Evolutionary conservation across 176 grass and related monocot species (phyloP), one percentile per base, ranked within the genome.

Genomic region (Oryza australiensis): DNA sequence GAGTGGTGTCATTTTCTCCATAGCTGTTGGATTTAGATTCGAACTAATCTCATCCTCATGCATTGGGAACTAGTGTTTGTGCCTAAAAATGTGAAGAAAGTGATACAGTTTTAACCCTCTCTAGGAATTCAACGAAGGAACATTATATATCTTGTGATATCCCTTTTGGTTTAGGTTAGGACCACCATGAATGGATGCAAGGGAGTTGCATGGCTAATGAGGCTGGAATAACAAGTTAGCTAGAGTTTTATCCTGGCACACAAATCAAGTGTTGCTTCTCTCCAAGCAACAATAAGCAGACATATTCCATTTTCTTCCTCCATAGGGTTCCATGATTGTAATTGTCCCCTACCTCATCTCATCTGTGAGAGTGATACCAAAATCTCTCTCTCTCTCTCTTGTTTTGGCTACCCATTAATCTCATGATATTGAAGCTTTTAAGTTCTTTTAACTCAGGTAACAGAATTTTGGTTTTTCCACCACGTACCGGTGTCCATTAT

Each of bases 21-120:
- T 45, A 73, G 3, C 9, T 73, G 18, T 78, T 88, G 33, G 78
- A 26, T n/a, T 64, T 30, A 62, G 72, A 80, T 89, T 89, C 82
- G 76, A 22, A 23, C 76, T 69, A 76, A 85, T 85, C 87, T 18
- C 70, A 84, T 88, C 18, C 35, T n/a, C 46, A 16, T 20, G 15
- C 49, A n/a, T 26, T 34, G 74, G 16, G 26, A 62, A 64, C 5
- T 53, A 20, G 45, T 27, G 74, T 24, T 26, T 73, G 42, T 8
- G 23, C 68, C 38, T 11, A 68, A 30, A 30, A 68, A 30, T 71
- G 40, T 34, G 71, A 33, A 13, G 74, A 12, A 87, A 72, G 30
- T 65, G 59, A 65, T 66, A 72, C 73, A 53, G 55, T 0, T 51
- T 18, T 26, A 18, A 20, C 14, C 70, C 20, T 46, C 20, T 33